Conservation (phyloP, 345 rosid genomes). For the Camelina neglecta region DNA sequence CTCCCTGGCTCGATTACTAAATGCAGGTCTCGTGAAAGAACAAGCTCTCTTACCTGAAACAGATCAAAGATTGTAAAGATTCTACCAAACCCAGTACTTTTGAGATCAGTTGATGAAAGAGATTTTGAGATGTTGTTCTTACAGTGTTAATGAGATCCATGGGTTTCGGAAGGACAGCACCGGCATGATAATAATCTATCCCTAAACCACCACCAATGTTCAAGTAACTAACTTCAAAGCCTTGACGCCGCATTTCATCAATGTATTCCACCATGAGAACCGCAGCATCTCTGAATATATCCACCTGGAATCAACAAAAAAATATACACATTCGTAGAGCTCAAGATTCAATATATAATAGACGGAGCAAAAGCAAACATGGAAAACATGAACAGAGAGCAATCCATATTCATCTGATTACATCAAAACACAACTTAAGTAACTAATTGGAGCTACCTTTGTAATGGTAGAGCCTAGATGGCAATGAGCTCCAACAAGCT, state of each 20-base stretch:
- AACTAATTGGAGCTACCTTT: slow-evolving; percentile 56
- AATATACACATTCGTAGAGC: neutral
- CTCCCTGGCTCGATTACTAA: slow-evolving; percentile 98
- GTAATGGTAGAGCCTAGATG: slow-evolving; percentile 99
- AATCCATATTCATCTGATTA: slow-evolving; percentile 4
- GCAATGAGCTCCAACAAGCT: slow-evolving; percentile 97
- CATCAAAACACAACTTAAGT: neutral
- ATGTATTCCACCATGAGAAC: slow-evolving; percentile 88
- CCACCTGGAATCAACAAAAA: slow-evolving; percentile 63
- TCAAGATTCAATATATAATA: neutral
- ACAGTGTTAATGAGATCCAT: slow-evolving; percentile 95
- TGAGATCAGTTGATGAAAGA: slow-evolving; percentile 14
- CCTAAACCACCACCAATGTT: slow-evolving; percentile 99
- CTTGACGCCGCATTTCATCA: slow-evolving; percentile 85
- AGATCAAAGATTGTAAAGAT: slow-evolving; percentile 9
- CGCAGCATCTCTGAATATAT: slow-evolving; percentile 95
- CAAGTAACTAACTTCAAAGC: slow-evolving; percentile 82
- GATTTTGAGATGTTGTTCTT: slow-evolving; percentile 42
- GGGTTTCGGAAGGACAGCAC: slow-evolving; percentile 89
- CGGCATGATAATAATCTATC: slow-evolving; percentile 86
- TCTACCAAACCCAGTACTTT: neutral
- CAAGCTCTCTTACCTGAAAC: slow-evolving; percentile 83
- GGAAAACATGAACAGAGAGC: slow-evolving; percentile 2
- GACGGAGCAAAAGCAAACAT: slow-evolving; percentile 1
- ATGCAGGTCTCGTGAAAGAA: slow-evolving; percentile 73